Evolutionary conservation across 495 filamentous ascomycete species (phyloP), one percentile per base, ranked within the genome.

Genomic region (Saxophila tyrrhenica): DNA sequence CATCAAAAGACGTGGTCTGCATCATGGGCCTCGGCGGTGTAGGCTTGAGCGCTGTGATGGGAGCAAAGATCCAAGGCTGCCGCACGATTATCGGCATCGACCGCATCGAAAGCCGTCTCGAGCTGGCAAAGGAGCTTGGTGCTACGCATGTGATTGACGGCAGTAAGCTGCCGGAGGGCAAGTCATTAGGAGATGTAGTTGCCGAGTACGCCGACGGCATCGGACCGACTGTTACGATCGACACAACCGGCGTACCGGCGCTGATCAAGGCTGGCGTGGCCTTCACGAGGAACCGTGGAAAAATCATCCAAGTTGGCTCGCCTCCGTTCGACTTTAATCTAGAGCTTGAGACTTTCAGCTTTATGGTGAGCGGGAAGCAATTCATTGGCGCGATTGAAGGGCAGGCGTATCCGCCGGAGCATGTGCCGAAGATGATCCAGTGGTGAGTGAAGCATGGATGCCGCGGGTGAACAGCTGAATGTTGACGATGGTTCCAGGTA

Each of bases 21-120:
- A 54, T 67, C 17, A 48, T 65, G 21, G 64, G 64, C 2, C 53
- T 64, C 13, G 64, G 64, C 17, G 64, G 56, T 22, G 64, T 67
- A 2, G 64, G 64, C 16, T 41, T 67, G 15, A 56, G 51, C 41
- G 64, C 60, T 0, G 23, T 67, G 25, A 67, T 67, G 59, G 62
- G 60, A 23, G 64, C 62, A 1, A 67, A 65, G 44, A 24, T 62
- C 20, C 20, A n/a, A 15, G 54, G 52, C 24, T 63, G 57, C 48
- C 32, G 42, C 2, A 58, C 32, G 0, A 65, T 67, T 39, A 62
- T 67, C 39, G 64, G 56, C 23, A 25, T 67, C 20, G 64, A 67
- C 43, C 45, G 58, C 7, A 49, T 67, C 11, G 39, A 39, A 7
- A 48, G 38, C 13, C 52, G 64, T 35, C 57, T 67, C 13, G 41